Base-by-base conservation (phyloP, 2,329 filamentous ascomycete species). In the Apiospora malaysiana region DNA sequence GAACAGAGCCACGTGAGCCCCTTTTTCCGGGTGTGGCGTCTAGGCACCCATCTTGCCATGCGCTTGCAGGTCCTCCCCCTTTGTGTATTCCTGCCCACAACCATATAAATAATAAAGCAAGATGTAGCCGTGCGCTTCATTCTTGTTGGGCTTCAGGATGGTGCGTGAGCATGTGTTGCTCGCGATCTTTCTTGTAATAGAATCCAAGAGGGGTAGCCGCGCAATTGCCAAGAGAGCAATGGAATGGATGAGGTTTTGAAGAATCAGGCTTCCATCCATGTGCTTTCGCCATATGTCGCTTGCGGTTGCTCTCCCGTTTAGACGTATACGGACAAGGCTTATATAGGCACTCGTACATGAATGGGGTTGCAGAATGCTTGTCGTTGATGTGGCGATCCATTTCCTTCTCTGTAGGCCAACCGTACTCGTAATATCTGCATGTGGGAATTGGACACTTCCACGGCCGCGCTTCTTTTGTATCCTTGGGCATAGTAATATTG, bases 281-380 rank as follows among this genome's bases (percentile, higher is more conserved):
- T 0, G 94, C 92, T 83, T 98, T 98, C 85, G 98, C 95, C 95
- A 98, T 98, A 83, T 98, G 95, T 82, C 98, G 95, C 81, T 98
- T 98, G 88, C 94, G 97, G 82, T 98, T 98, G 73, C 93, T 96
- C 84, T 97, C 93, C 71, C 95, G 92, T 87, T 98, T 98, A 12
- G 95, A 97, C 78, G 94, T 93, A 85, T 98, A 98, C 0, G 93
- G 91, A 86, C 96, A 98, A 32, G 92, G 92, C 76, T 90, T 87
- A 83, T 88, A 98, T 66, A 90, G 83, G 83, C 96, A 99, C 83
- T 93, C 91, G 82, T 91, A 97, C 84, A 97, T 91, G 59, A 90
- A 87, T 5, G 96, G 95, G 45, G 91, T 87, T 69, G 89, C 84
- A n/a, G 93, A 95, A 84, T 99, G 96, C 85, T 97, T 97, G 85